Evolutionary conservation across 352 stramenopile genomes (phyloP), one percentile per base, ranked within the genome.

Genomic region (Globisporangium takayamanum): DNA sequence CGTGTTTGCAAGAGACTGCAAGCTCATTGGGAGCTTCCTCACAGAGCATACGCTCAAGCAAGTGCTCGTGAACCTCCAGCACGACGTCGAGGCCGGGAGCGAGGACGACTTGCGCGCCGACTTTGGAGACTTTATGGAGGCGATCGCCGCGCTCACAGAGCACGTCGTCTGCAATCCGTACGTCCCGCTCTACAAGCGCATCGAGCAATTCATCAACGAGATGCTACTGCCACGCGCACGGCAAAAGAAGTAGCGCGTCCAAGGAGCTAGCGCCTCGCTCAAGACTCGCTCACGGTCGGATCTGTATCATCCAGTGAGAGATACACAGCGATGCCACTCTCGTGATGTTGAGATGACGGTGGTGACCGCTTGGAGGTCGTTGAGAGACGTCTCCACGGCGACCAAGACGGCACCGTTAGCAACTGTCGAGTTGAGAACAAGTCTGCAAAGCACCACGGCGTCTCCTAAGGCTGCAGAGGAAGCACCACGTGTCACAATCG

Each of bases 161-260:
- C 89, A 90, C 62, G 80, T 93, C 11, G 71, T 92, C 37, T 89
- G 78, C 59, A 93, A 88, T 44, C 80, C 81, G 50, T 90, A 92
- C 64, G 72, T 89, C 26, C 73, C 81, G 28, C 69, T 92, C 25
- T 75, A 85, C 65, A 90, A 89, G 63, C 81, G 81, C 22, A 63
- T 92, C 6, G 78, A 93, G 55, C 78, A 88, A 48, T 93, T 93
- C 50, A 67, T 92, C 41, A 78, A 79, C 30, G 79, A 92, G 62
- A 73, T 88, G 64, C 39, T 93, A n/a, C 63, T 93, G 33, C 74
- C 79, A 25, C 78, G 79, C 8, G 79, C 81, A 4, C 70, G 78
- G n/a, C 84, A 93, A 47, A 92, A 88, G 57, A 84, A 88, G 53
- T 73, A 76, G 60, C 5, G 39, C 22, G 7, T 39, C 14, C 22